Evolutionary conservation across 768 basidiomycete genomes (phyloP).

Genomic region (Hebeloma cylindrosporum): DNA sequence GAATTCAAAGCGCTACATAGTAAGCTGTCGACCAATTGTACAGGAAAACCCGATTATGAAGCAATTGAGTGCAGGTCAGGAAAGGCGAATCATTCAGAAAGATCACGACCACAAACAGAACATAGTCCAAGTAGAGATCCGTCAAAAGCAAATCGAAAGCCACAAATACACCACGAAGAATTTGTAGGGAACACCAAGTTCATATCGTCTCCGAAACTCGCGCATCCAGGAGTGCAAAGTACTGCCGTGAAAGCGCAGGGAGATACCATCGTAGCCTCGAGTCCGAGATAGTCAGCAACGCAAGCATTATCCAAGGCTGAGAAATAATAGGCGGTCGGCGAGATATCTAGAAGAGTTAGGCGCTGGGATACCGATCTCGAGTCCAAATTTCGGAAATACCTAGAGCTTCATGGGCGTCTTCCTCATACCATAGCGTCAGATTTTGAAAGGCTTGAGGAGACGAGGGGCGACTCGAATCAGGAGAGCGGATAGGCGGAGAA

Average conservation of each 20-base stretch:
- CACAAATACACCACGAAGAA: conserved; percentile 21
- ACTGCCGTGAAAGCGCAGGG: too few relatives aligned
- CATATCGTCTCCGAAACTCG: not conserved
- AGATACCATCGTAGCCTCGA: not conserved
- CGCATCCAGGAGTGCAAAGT: not conserved
- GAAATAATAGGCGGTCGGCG: too few relatives aligned
- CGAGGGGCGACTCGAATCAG: not conserved
- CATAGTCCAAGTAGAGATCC: conserved; percentile 21
- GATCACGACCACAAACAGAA: too few relatives aligned
- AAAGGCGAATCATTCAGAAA: too few relatives aligned
- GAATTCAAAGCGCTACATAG: too few relatives aligned
- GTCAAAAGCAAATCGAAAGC: conserved; percentile 19
- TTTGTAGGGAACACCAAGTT: not conserved
- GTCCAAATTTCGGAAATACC: not conserved
- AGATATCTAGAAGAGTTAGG: too few relatives aligned
- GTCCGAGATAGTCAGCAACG: too few relatives aligned
- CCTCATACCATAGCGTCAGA: not conserved
- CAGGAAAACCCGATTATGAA: too few relatives aligned
- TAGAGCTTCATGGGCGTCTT: not conserved
- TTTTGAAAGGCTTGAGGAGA: not conserved
- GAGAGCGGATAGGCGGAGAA: conserved; percentile 13
- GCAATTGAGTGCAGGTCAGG: too few relatives aligned
- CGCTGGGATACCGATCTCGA: too few relatives aligned
- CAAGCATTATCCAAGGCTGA: too few relatives aligned
- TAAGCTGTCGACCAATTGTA: too few relatives aligned